Percentiles rank a stretch among this genome's conserved stretches.
phyloP scores from a whole-genome alignment of 2,329 filamentous ascomycete species.

The Diaporthe caulivora region DNA sequence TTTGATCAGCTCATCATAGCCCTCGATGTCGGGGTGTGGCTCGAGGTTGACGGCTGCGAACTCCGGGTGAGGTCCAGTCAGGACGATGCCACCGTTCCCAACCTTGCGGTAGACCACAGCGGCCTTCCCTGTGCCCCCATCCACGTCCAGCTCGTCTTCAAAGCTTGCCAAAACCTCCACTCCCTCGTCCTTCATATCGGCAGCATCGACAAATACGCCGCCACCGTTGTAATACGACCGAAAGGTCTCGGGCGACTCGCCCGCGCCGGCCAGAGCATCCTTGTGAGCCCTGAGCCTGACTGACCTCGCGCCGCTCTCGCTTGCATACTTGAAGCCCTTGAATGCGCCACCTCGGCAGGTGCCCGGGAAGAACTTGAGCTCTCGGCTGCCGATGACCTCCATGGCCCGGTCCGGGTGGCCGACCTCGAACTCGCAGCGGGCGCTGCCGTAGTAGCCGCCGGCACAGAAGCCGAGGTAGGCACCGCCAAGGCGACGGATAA shows the following conservation, averaged over 20 bases:
- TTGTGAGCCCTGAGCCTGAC: constrained; percentile 75
- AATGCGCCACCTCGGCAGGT: constrained; percentile 89
- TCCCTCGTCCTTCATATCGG: constrained; percentile 69
- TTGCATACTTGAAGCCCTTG: constrained; percentile 89
- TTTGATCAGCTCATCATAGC: constrained; percentile 78
- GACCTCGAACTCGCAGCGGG: constrained; percentile 90
- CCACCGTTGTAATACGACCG: constrained; percentile 93
- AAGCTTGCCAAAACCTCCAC: constrained; percentile 89
- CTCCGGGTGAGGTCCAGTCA: constrained; percentile 95
- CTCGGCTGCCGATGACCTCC: constrained; percentile 87
- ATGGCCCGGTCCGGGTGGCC: constrained; percentile 75
- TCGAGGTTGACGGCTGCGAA: constrained; percentile 86
- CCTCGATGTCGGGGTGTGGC: constrained; percentile 73
- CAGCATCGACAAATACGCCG: constrained; percentile 88
- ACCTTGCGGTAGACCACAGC: constrained; percentile 88
- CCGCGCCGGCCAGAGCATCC: constrained; percentile 63
- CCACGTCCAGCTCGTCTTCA: constrained; percentile 78
- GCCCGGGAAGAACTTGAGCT: constrained; percentile 90
- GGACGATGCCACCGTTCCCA: constrained; percentile 81
- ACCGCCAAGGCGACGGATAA: constrained; percentile 82
- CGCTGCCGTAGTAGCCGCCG: constrained; percentile 89
- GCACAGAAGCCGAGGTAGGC: constrained; percentile 93
- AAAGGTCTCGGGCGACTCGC: constrained; percentile 71
- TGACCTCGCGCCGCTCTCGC: constrained; percentile 85
- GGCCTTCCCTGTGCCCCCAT: constrained; percentile 78